Evolutionary conservation across 305 asterid species (phyloP).

Genomic region (Fraxinus baroniana): DNA sequence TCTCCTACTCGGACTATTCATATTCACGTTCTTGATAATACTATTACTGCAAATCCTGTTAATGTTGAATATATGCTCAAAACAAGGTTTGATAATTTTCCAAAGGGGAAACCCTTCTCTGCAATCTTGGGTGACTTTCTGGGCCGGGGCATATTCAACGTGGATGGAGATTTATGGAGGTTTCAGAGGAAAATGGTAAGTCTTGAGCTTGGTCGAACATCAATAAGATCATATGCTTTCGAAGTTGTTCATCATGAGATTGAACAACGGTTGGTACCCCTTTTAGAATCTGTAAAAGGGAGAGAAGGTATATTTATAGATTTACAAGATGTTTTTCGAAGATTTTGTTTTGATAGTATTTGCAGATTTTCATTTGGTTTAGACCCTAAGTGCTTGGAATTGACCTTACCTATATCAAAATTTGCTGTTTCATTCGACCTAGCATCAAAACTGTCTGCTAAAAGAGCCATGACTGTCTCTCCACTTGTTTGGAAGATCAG

Average conservation of each 20-base stretch:
- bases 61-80: constrained; percentile 40
- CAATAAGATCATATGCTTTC: constrained; percentile 29
- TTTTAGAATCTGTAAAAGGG: constrained; percentile 9
- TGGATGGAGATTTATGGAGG: constrained; percentile 37
- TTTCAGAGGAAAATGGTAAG: constrained; percentile 29
- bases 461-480: constrained; percentile 31
- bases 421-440: constrained; percentile 32
- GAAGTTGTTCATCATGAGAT: constrained; percentile 16
- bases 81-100: constrained; percentile 34
- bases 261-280: constrained; percentile 16
- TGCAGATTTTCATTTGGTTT: constrained; percentile 39
- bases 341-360: constrained; percentile 36
- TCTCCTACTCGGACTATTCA: constrained; percentile 29
- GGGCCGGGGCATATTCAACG: constrained; percentile 40
- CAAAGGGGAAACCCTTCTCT: constrained; percentile 36
- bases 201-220: constrained; percentile 18
- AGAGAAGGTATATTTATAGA: constrained; percentile 14
- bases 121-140: constrained; percentile 36
- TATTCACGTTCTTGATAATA: constrained; percentile 32
- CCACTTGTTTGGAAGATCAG: constrained; percentile 35
- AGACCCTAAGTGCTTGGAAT: constrained; percentile 33
- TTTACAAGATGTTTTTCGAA: constrained; percentile 34
- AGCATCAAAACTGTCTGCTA: constrained; percentile 35
- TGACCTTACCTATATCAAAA: constrained; percentile 29
- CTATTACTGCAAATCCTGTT: constrained; percentile 28